phyloP scores from a whole-genome alignment of 306 rosid genomes.

The Echinosophora koreensis region DNA sequence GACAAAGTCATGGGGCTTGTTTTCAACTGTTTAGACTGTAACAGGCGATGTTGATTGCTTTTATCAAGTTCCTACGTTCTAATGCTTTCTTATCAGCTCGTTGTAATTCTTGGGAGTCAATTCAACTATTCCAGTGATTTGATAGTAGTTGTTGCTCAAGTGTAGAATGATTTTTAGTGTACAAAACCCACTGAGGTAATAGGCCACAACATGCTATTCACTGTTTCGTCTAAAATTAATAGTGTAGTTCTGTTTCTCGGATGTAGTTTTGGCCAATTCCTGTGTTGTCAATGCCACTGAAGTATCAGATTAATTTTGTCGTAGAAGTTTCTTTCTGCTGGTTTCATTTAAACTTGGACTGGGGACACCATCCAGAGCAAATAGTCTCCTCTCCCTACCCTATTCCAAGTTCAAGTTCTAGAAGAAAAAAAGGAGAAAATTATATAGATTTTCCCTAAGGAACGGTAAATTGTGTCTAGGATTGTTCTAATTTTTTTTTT shows the following conservation, averaged over 20 bases:
- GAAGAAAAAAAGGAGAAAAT: no score
- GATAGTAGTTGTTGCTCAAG: slow-evolving; percentile 5
- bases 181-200: slow-evolving; percentile 19
- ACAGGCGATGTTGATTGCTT: slow-evolving; percentile 36
- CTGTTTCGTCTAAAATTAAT: not conserved
- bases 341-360: not conserved
- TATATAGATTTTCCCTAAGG: no score
- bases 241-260: slow-evolving; percentile 1
- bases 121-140: slow-evolving; percentile 32
- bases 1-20: slow-evolving; percentile 20
- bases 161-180: slow-evolving; percentile 5
- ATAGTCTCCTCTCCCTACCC: not conserved
- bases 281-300: not conserved
- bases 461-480: no score
- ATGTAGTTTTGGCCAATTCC: slow-evolving; percentile 5
- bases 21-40: slow-evolving; percentile 44
- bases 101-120: slow-evolving; percentile 29
- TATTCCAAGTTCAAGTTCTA: no score
- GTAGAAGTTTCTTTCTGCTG: not conserved
- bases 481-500: no score
- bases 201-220: slow-evolving; percentile 1
- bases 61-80: slow-evolving; percentile 14
- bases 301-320: not conserved
- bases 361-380: not conserved
- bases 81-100: not conserved